A percentile compares a stretch with the other conserved stretches of the same genome.
phyloP scores from a whole-genome alignment of 129 eudicot genomes.

The Solidago caesia region DNA sequence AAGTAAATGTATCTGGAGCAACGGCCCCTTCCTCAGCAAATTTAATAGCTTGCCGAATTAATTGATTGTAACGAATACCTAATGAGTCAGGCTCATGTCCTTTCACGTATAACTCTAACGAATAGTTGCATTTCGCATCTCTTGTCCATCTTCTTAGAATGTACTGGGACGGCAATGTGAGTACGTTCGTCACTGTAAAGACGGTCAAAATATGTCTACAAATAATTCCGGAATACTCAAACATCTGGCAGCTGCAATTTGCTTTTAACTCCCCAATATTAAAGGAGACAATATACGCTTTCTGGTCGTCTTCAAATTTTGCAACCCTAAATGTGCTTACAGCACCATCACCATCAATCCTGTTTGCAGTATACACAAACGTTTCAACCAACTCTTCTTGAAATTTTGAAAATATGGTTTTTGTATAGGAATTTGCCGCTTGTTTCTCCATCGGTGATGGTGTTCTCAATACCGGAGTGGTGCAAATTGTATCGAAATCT shows the following conservation, averaged over 20 bases:
- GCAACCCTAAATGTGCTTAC: conserved; percentile 83
- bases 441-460: conserved; percentile 99
- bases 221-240: conserved; percentile 78
- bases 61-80: conserved; percentile 49
- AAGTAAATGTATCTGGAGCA: conserved; percentile 58
- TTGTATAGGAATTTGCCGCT: conserved; percentile 74
- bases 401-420: conserved; percentile 65
- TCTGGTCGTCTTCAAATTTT: conserved; percentile 78
- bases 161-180: conserved; percentile 81
- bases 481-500: conserved; percentile 72
- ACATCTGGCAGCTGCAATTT: conserved; percentile 88
- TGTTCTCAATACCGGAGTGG: conserved; percentile 69
- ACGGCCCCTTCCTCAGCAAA: conserved; percentile 80
- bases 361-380: conserved; percentile 85
- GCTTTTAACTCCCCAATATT: conserved; percentile 61
- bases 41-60: conserved; percentile 70
- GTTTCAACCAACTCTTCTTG: conserved; percentile 94
- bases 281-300: conserved; percentile 63
- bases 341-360: conserved; percentile 66
- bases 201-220: conserved; percentile 90
- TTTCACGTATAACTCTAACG: conserved; percentile 47
- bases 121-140: conserved; percentile 59
- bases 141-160: conserved; percentile 82
- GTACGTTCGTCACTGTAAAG: conserved; percentile 84
- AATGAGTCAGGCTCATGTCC: conserved; percentile 45